Evolutionary conservation across 208 protist genomes (phyloP), one percentile per base, ranked within the genome.

Genomic region (Acanthamoeba triangularis): DNA sequence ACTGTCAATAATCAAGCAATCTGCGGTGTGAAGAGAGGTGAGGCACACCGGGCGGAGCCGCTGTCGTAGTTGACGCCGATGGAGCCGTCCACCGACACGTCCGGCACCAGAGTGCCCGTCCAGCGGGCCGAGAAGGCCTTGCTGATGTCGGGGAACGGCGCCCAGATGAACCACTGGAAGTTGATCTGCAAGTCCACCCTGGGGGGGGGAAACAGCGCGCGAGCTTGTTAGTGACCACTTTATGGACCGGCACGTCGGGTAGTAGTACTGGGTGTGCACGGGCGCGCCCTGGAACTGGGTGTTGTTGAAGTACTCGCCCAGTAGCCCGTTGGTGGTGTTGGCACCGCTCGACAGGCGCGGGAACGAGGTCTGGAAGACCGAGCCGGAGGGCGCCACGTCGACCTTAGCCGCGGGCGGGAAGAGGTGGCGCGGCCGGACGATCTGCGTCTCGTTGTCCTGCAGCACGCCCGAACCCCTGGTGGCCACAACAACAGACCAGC

Each of bases 91-190:
- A 82, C 37, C 10, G 74, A 33, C 20, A 52, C 74, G 30, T 82
- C 74, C 16, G 74, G 74, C 0, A 52, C 30, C 10, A 82, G 44
- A 2, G 25, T 30, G 25, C 74, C 74, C 0, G 18, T 82, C 74
- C 74, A 82, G 20, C 6, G 11, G 8, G 74, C 74, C 23, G 41
- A 33, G 74, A 82, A 82, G 37, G 3, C 14, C 37, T 82, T 16
- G 25, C 37, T 1, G 8, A 82, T 25, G 74, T 52, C 74, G 33
- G 10, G 37, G 41, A 52, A 44, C 16, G 74, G 74, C 74, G 74
- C 37, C 74, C 74, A 82, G 37, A 82, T 52, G 23, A 52, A 82
- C 74, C 74, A 82, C 74, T 82, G 74, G 74, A 82, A 82, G 44
- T 82, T 82, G 25, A 82, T 37, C 74, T 82, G 74, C 65, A 20